Evolutionary conservation across 345 rosid genomes (phyloP).

Genomic region (Acer yangbiense): DNA sequence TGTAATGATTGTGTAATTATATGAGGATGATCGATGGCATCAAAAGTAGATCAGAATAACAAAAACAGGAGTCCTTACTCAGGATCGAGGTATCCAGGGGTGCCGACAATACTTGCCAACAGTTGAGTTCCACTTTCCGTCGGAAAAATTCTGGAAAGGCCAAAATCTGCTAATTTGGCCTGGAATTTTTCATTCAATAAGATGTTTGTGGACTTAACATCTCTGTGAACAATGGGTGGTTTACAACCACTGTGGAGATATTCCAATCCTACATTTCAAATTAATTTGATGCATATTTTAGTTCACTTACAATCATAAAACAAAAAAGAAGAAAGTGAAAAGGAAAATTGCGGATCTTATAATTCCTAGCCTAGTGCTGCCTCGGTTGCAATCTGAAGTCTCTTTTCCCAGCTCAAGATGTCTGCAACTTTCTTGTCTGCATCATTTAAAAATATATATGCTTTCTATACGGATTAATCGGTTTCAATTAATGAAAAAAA

Average conservation of each 20-base stretch:
- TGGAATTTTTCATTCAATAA: no score
- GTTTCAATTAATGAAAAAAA: not conserved
- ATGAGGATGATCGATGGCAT: no score
- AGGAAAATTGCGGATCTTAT: no score
- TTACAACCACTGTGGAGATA: conserved; percentile 34
- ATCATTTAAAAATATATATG: not conserved
- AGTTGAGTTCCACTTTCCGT: conserved; percentile 35
- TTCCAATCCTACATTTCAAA: no score
- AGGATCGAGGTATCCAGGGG: conserved; percentile 29
- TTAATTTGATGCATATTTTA: not conserved
- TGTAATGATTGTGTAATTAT: not conserved
- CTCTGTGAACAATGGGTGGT: conserved; percentile 42
- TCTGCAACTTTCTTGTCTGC: not conserved
- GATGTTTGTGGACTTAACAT: no score
- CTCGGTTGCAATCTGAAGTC: conserved; percentile 28
- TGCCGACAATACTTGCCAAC: conserved; percentile 48
- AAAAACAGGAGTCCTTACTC: conserved; percentile 20
- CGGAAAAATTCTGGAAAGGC: conserved; percentile 30
- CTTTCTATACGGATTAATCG: no score
- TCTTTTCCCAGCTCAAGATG: conserved; percentile 26
- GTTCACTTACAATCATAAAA: not conserved
- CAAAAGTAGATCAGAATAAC: no score
- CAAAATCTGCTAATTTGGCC: conserved; percentile 27
- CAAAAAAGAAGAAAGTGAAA: not conserved
- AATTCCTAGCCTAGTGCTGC: conserved; percentile 22